A percentile compares a stretch with the other conserved stretches of the same genome.
phyloP scores from a whole-genome alignment of 768 basidiomycete genomes.

The Suillus bovinus region DNA sequence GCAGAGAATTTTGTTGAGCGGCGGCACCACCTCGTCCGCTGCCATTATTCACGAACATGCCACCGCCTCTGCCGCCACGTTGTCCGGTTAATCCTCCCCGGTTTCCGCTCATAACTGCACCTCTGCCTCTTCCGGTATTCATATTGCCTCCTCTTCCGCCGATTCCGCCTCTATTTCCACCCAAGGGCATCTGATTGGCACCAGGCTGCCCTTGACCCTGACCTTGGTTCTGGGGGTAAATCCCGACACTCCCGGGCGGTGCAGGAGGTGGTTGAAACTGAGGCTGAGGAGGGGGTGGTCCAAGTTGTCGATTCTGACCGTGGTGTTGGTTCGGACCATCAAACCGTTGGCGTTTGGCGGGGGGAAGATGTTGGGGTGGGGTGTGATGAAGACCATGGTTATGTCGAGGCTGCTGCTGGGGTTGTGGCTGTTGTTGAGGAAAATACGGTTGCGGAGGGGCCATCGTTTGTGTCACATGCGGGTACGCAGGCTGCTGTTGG shows the following conservation, averaged over 20 bases:
- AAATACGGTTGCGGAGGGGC: conserved; percentile 44
- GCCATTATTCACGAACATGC: conserved; percentile 34
- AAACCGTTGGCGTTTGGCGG: conserved; percentile 88
- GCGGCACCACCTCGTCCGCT: conserved; percentile 43
- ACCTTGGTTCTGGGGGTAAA: conserved; percentile 30
- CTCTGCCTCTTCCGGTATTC: conserved; percentile 41
- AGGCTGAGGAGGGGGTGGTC: conserved; percentile 50
- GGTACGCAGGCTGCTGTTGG: conserved; percentile 40
- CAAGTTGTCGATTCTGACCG: conserved; percentile 44
- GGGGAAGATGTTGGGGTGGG: conserved; percentile 81
- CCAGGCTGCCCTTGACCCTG: conserved; percentile 42
- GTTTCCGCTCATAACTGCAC: conserved; percentile 46
- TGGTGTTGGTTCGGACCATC: conserved; percentile 62
- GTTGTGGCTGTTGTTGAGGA: conserved; percentile 39
- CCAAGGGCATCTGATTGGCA: conserved; percentile 40
- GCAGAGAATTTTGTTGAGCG: conserved; percentile 47
- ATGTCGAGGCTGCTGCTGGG: conserved; percentile 44
- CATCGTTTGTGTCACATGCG: conserved; percentile 40
- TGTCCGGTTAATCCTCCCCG: conserved; percentile 47
- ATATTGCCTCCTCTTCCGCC: conserved; percentile 43
- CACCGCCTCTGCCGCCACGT: conserved; percentile 40
- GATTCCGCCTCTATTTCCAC: conserved; percentile 47
- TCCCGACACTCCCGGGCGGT: conserved; percentile 24
- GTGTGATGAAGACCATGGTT: conserved; percentile 58
- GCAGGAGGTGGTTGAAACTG: conserved; percentile 48